Evolutionary conservation across 208 protist species (phyloP).

Genomic region (Trypanosoma mega): DNA sequence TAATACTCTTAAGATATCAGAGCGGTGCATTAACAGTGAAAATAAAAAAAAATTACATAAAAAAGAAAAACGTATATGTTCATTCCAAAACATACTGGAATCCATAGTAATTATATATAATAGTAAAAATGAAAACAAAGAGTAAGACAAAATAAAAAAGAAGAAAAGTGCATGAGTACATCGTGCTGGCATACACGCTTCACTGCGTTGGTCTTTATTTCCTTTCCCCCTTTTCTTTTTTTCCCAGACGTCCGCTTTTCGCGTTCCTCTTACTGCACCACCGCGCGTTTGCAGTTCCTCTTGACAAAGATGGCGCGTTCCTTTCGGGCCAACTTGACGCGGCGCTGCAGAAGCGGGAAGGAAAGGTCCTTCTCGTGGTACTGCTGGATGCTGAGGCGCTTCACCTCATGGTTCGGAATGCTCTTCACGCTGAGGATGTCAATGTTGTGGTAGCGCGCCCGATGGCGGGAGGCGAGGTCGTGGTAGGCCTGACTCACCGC

Average conservation of each 20-base stretch:
- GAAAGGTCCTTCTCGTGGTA: constrained; percentile 91
- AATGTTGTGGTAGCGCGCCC: constrained; percentile 93
- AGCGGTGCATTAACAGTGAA: background rate
- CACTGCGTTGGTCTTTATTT: too few species aligned
- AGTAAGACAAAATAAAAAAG: too few species aligned
- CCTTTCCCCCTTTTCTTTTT: too few species aligned
- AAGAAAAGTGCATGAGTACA: too few species aligned
- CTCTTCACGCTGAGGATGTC: constrained; percentile 95
- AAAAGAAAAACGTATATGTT: too few species aligned
- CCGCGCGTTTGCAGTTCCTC: constrained; percentile 80
- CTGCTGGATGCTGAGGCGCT: constrained; percentile 39
- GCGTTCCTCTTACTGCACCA: constrained; percentile 51
- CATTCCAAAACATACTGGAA: too few species aligned
- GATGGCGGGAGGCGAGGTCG: constrained; percentile 98
- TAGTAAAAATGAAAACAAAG: too few species aligned
- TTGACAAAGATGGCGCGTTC: constrained; percentile 67
- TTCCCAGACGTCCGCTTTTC: background rate
- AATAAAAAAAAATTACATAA: too few species aligned
- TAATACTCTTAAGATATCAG: constrained; percentile 1
- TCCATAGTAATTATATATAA: too few species aligned
- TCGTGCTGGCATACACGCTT: too few species aligned
- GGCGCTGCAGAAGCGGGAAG: constrained; percentile 88
- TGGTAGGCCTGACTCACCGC: constrained; percentile 97
- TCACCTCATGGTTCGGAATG: constrained; percentile 84
- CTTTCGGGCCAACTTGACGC: constrained; percentile 28